Percentiles rank a stretch among this genome's conserved stretches.
Conservation (phyloP, 768 basidiomycete species). For the Fibroporia radiculosa region DNA sequence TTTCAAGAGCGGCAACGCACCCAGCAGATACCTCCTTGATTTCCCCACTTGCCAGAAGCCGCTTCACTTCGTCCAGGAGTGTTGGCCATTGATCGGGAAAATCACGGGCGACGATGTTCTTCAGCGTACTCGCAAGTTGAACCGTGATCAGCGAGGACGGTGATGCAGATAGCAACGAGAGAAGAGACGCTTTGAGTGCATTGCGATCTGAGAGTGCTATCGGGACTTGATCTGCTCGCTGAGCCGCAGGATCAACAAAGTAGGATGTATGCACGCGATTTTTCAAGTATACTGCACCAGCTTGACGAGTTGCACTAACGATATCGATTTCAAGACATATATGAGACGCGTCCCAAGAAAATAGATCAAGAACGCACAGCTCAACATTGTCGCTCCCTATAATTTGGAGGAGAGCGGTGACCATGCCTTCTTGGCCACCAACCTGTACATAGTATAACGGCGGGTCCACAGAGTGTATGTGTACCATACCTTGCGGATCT, state of each 20-base stretch:
- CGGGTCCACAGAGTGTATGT: not conserved
- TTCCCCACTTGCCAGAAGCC: constrained; percentile 52
- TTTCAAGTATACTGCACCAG: constrained; percentile 84
- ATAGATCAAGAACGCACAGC: constrained; percentile 51
- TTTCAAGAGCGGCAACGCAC: constrained; percentile 69
- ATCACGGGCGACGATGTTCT: constrained; percentile 66
- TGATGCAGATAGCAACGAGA: constrained; percentile 63
- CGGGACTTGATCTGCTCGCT: constrained; percentile 52
- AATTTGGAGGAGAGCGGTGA: constrained; percentile 80
- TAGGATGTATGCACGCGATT: constrained; percentile 76
- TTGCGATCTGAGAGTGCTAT: constrained; percentile 65
- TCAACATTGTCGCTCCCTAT: constrained; percentile 73
- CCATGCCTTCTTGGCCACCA: constrained; percentile 72
- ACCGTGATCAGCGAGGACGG: constrained; percentile 62
- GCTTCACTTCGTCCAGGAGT: constrained; percentile 60
- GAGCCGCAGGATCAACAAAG: constrained; percentile 33
- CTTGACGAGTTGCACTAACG: constrained; percentile 70
- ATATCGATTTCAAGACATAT: constrained; percentile 8
- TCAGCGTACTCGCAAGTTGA: constrained; percentile 69
- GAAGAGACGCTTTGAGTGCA: constrained; percentile 59
- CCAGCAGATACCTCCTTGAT: constrained; percentile 76
- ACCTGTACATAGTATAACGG: no score
- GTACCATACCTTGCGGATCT: constrained; percentile 69
- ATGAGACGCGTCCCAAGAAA: constrained; percentile 5
- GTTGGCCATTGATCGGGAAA: constrained; percentile 73